Base-by-base conservation (phyloP, 495 filamentous ascomycete genomes). In the Hamigera avellanea region DNA sequence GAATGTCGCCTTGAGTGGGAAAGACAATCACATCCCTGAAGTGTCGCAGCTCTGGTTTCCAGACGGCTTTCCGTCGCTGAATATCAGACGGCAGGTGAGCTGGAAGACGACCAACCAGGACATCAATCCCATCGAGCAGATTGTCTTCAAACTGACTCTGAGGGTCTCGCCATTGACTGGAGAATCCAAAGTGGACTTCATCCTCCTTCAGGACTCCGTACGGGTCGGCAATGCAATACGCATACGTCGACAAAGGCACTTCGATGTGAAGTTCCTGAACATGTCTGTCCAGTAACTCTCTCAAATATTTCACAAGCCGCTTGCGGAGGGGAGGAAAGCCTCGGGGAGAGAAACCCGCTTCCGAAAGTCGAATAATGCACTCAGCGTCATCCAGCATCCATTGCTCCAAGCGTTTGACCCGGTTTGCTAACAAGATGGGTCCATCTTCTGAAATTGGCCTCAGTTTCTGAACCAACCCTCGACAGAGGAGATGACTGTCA, bases 1-100 rank as follows among this genome's bases (percentile, higher is more conserved):
- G 73, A 14, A 68, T 67, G 8, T 70, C 34, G 0, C 91, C 88
- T 45, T 72, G 73, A 0, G 69, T 68, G 0, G 91, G 69, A 46
- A 98, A 95, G 1, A 95, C 74, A 39, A 94, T 80, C 5, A 95
- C 82, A 51, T 95, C 84, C 41, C 81, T 78, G 14, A 94, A 67
- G n/a, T 77, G 70, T 3, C 75, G 69, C 0, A 98, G 68, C 41
- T 86, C 79, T 0, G 62, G 57, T 29, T 71, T 79, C 69, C 61
- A 83, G 1, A 80, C 68, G 0, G 75, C 72, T 56, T 32, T 78
- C 68, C 54, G 75, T 72, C 56, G 55, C 47, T 95, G 88, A 2
- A 98, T 80, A 52, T 98, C 88, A 10, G 83, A 88, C 0, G 78
- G 73, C 14, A 83, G 69, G 45, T 86, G 75, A 1, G 86, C 82